Evolutionary conservation across 768 basidiomycete species (phyloP).

Genomic region (Xerocomellus intermedius): DNA sequence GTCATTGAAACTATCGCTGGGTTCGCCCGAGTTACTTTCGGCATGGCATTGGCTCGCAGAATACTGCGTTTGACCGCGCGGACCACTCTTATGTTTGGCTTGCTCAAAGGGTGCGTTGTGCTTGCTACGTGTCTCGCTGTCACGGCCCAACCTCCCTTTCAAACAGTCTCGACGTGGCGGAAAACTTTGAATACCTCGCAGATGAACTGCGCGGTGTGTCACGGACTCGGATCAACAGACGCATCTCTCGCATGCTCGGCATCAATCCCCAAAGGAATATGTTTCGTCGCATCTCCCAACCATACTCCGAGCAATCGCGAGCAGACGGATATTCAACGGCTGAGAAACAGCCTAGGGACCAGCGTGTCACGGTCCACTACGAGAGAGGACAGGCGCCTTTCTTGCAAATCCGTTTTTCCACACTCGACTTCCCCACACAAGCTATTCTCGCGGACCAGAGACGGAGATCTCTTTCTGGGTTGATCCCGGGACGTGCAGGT

Average conservation of each 20-base stretch:
- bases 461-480: slow-evolving; percentile 13
- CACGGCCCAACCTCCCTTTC: not conserved
- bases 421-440: slow-evolving; percentile 40
- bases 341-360: slow-evolving; percentile 15
- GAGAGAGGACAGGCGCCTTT: slow-evolving; percentile 45
- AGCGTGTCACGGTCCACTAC: slow-evolving; percentile 52
- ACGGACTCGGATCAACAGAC: slow-evolving; percentile 19
- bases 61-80: slow-evolving; percentile 55
- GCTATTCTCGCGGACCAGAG: slow-evolving; percentile 16
- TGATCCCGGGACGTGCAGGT: slow-evolving; percentile 2
- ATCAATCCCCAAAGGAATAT: slow-evolving; percentile 53
- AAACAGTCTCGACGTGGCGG: slow-evolving; percentile 49
- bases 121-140: not conserved
- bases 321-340: not conserved
- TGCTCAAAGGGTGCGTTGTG: slow-evolving; percentile 63
- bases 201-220: slow-evolving; percentile 36
- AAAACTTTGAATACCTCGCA: slow-evolving; percentile 50
- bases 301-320: slow-evolving; percentile 23
- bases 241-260: slow-evolving; percentile 46
- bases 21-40: slow-evolving; percentile 56
- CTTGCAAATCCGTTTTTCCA: slow-evolving; percentile 56
- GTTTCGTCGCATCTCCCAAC: slow-evolving; percentile 53
- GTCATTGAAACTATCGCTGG: slow-evolving; percentile 64
- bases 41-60: slow-evolving; percentile 52
- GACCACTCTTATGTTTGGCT: slow-evolving; percentile 56